Evolutionary conservation across 805 yeast genomes (phyloP), one percentile per base, ranked within the genome.

Genomic region (Yamadazyma laniorum): DNA sequence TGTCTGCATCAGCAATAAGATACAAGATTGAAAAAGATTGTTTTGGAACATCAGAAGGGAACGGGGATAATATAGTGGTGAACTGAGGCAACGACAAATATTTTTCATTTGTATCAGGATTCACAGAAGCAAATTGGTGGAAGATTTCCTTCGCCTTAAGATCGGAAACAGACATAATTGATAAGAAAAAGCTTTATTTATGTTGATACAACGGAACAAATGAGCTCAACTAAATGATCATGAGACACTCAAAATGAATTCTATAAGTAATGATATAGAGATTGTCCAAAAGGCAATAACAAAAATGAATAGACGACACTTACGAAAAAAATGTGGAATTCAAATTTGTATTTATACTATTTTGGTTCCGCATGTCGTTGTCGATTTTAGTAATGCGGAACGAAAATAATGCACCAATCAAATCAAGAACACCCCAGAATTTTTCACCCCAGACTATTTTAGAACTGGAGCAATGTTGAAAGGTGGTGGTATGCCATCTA

Each of bases 1-100:
- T 68, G 27, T 73, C 70, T 42, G 77, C 77, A 63, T 91, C 98
- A 12, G 95, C 87, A 18, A 88, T 79, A 40, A 84, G 69, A 56
- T 85, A 91, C 34, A 91, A 78, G 43, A 90, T 72, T 5, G 72
- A 55, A 37, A 56, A 67, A 5, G 70, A 48, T 30, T 58, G 59
- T 35, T 51, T 59, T 13, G 70, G 67, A 30, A 68, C 51, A 45
- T 68, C 74, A 23, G 62, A 50, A 26, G 63, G 61, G 43, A 65
- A 68, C 8, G 74, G 74, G 21, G 72, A 56, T 41, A 68, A 55
- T 29, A 68, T 53, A 25, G 65, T 50, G 22, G 61, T 54, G 42
- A 68, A 68, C 33, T 61, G 60, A 13, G 61, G 63, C 36, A 68
- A 56, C 17, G 65, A 49, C 34, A 68, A 58, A 18, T 50, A 48